Evolutionary conservation across 805 yeast species (phyloP), one percentile per base, ranked within the genome.

Genomic region (Diddensiella caesifluorescens): DNA sequence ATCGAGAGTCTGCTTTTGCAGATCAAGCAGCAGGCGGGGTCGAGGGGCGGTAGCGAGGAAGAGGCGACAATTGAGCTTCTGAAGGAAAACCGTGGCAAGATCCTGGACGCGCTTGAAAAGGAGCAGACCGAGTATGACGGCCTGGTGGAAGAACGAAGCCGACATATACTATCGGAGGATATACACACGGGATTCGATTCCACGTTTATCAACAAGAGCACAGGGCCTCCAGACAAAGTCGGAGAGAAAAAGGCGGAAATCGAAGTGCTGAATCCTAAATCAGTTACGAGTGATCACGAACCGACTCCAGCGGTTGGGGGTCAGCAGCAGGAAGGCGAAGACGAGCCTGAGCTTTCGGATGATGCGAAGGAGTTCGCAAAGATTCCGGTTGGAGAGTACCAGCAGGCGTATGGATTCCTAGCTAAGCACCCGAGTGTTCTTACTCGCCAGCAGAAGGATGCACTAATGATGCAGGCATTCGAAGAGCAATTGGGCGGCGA

Each of bases 171-270:
- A 2, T 80, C 92, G 39, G 97, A 89, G 12, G 98, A 90, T 63
- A 73, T 88, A 30, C 92, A 79, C 52, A 87, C 92, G 10, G 97
- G 96, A 0, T 92, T 86, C 69, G 95, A 90, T 59, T 77, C 84
- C 32, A 82, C 95, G 0, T 76, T 85, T 51, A 61, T 87, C 57
- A 86, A 87, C 61, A 83, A 79, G 52, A 55, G 59, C 12, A 57
- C 57, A 1, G 56, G 68, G 2, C 44, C 66, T 3, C 48, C 59
- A 2, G 66, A 37, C 13, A 40, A 26, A n/a, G 25, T 22, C n/a
- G 41, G 21, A 16, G 36, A 28, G 23, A n/a, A 27, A 2, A 22
- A 31, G 22, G n/a, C 22, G 22, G 29, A 51, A 12, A 53, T 64
- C 16, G 70, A 67, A 46, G 64, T 65, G 1, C 48, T 66, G 31